Percentiles rank a stretch among this genome's conserved stretches.
phyloP scores from a whole-genome alignment of 345 rosid genomes.

The Syzygium aromaticum region DNA sequence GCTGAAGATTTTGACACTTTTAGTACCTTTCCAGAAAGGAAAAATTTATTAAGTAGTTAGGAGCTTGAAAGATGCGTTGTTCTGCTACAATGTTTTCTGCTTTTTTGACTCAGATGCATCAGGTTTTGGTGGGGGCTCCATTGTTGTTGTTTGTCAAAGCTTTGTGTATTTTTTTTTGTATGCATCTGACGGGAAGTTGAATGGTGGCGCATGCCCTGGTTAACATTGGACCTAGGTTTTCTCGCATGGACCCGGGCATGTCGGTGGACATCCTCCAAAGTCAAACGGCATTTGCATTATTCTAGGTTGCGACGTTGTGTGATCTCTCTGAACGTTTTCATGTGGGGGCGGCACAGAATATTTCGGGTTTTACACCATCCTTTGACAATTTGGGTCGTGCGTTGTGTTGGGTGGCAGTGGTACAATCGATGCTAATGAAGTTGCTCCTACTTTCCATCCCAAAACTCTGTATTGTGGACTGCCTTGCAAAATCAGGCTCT shows the following conservation, averaged over 20 bases:
- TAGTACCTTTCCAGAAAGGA: not conserved
- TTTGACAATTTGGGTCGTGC: not conserved
- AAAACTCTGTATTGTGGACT: not conserved
- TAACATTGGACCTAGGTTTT: not conserved
- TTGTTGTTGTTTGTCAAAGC: not conserved
- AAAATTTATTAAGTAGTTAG: not conserved
- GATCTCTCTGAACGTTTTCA: not conserved
- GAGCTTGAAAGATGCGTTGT: not conserved
- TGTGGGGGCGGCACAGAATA: not conserved
- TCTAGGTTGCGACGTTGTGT: not conserved
- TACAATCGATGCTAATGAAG: not conserved
- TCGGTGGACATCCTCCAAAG: not conserved
- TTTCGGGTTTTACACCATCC: not conserved
- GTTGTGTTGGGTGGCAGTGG: not conserved
- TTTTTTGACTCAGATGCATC: not conserved
- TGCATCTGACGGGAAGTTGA: not conserved
- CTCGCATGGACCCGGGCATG: not conserved
- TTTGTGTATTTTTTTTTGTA: not conserved
- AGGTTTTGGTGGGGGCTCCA: not conserved
- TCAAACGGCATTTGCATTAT: not conserved
- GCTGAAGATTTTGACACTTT: not conserved
- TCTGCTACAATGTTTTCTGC: not conserved
- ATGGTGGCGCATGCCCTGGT: not conserved
- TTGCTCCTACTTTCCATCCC: not conserved
- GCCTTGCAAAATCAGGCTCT: not conserved